Percentiles rank a stretch among this genome's conserved stretches.
These are phyloP conservation scores for Torulaspora indica DNA, from an alignment of 805 yeast genomes.

Conservation along the genomic window DNA sequence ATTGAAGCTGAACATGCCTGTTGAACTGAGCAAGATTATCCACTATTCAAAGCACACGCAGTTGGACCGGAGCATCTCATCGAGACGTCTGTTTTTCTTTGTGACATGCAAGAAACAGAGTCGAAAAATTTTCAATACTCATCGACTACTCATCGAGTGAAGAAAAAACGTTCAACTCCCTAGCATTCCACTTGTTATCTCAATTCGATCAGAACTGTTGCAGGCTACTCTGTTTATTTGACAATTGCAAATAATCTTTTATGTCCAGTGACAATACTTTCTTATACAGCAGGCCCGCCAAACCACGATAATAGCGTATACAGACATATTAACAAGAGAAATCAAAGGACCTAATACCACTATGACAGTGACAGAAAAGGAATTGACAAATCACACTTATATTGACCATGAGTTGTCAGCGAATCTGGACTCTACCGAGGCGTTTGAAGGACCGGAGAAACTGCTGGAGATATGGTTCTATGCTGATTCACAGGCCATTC, in stretches of 20 bases:
- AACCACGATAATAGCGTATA: constrained; percentile 21
- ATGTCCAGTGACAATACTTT: constrained; percentile 23
- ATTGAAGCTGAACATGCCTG: too few relatives aligned
- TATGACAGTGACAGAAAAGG: constrained; percentile 37
- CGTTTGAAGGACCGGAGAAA: constrained; percentile 97
- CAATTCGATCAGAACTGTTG: neutral
- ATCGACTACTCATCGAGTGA: too few relatives aligned
- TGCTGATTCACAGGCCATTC: constrained; percentile 39
- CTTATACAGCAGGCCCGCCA: constrained; percentile 23
- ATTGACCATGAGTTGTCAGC: constrained; percentile 78
- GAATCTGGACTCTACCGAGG: constrained; percentile 78
- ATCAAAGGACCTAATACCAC: neutral
- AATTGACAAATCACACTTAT: constrained; percentile 42
- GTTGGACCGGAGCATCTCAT: too few relatives aligned
- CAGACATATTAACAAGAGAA: neutral
- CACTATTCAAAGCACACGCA: too few relatives aligned
- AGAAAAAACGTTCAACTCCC: neutral
- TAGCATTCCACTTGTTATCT: neutral
- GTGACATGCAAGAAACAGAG: neutral
- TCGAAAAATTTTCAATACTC: constrained; percentile 3
- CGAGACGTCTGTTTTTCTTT: too few relatives aligned
- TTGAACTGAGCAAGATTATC: too few relatives aligned
- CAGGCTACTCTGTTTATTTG: neutral
- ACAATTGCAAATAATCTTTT: constrained; percentile 8
- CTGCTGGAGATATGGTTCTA: constrained; percentile 86